phyloP scores from a whole-genome alignment of 371 early-diverging fungal genomes.

The Apophysomyces sp. region DNA sequence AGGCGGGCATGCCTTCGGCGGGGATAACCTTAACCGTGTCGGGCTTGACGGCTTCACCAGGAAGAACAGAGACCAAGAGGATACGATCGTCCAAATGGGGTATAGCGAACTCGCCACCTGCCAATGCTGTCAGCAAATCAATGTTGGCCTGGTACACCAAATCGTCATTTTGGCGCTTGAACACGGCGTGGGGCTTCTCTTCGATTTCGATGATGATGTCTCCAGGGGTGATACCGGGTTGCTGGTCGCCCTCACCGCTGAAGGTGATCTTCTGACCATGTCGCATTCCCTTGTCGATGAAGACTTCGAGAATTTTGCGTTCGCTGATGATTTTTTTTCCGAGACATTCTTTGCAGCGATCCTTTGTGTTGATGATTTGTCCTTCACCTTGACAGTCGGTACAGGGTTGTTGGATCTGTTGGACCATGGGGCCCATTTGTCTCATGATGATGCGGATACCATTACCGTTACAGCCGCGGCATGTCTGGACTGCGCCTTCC shows the following conservation, averaged over 20 bases:
- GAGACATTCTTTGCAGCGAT: constrained; percentile 85
- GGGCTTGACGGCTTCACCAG: constrained; percentile 92
- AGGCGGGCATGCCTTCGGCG: constrained; percentile 93
- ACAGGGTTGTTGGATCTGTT: constrained; percentile 96
- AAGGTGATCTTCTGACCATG: constrained; percentile 94
- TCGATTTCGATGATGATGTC: constrained; percentile 91
- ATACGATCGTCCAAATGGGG: constrained; percentile 89
- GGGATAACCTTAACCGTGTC: constrained; percentile 70
- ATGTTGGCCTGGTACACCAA: constrained; percentile 81
- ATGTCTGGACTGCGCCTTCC: constrained; percentile 67
- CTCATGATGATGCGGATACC: constrained; percentile 85
- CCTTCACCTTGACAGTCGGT: constrained; percentile 87
- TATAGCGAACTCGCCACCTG: constrained; percentile 89
- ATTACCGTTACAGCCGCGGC: constrained; percentile 78
- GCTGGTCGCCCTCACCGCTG: constrained; percentile 90
- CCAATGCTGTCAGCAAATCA: constrained; percentile 90
- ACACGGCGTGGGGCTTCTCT: constrained; percentile 86
- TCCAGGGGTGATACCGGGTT: constrained; percentile 69
- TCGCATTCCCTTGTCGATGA: constrained; percentile 94
- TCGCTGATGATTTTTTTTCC: constrained; percentile 78
- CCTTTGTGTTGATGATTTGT: constrained; percentile 83
- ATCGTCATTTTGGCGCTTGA: constrained; percentile 89
- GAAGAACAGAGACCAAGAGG: constrained; percentile 84
- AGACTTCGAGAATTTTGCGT: constrained; percentile 86
- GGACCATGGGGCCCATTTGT: constrained; percentile 97